Base-by-base conservation (phyloP, 139 green algal species). In the Asterochloris erici region DNA sequence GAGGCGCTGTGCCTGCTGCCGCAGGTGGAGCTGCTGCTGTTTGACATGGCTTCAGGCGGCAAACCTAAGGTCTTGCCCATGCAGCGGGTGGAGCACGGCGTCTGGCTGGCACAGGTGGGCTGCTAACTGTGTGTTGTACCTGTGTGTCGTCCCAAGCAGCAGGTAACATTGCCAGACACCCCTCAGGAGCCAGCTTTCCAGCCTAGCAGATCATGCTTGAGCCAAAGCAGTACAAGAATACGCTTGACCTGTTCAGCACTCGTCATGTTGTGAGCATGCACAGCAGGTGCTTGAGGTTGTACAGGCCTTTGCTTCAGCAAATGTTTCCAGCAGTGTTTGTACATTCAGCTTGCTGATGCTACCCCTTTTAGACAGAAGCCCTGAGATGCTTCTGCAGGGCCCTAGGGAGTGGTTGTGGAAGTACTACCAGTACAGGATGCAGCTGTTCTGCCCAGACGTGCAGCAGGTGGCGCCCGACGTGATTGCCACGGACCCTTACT, bases 401-500 rank as follows among this genome's bases (percentile, higher is more conserved):
- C 86, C 88, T 27, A 70, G 29, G 38, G 82, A 83, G 16, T 94
- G 92, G 92, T 15, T 87, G 13, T 84, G 89, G 54, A 84, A 82
- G 61, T 94, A 89, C 82, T 95, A 94, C 87, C 90, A 88, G 74
- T 95, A 90, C 90, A 84, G 92, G 13, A 86, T 97, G 15, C 86
- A 64, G 9, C 91, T 92, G 26, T 97, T 92, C 86, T 89, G 88
- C 86, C 91, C 91, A 26, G 91, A 79, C 87, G 94, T 88, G 0
- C 75, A 84, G 28, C 74, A 74, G 60, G 29, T 85, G 68, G 38
- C 6, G 6, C 29, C 84, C 29, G 70, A 54, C 9, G 27, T 90
- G 63, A 90, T 92, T 81, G 85, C 86, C 11, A 95, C 92, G 9
- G 95, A 98, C 88, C 95, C 95, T 17, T 97, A 97, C 89, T 90